phyloP scores from a whole-genome alignment of 305 asterid genomes.

The Fraxinus ornus region DNA sequence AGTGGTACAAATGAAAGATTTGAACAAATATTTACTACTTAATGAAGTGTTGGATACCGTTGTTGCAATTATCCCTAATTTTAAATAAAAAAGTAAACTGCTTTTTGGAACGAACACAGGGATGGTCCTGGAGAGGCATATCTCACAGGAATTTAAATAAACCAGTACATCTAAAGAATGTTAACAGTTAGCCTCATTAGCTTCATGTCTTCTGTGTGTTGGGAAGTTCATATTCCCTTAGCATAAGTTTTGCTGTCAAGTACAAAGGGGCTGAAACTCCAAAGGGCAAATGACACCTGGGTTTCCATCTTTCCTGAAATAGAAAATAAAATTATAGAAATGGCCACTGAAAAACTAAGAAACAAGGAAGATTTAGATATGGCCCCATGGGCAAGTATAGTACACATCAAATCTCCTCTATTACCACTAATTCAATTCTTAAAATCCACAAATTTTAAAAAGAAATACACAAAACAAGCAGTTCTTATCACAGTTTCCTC shows the following conservation, averaged over 20 bases:
- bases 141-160: background rate
- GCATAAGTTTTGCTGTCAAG: background rate
- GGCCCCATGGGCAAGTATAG: conserved; percentile 2
- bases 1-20: no score
- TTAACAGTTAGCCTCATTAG: background rate
- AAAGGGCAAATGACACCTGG: background rate
- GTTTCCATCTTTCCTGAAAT: background rate
- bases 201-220: background rate
- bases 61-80: no score
- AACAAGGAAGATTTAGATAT: background rate
- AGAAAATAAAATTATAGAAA: background rate
- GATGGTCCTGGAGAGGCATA: background rate
- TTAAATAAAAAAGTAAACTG: no score
- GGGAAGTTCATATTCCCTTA: background rate
- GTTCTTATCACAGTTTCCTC: conserved; percentile 32
- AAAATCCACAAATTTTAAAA: conserved; percentile 27
- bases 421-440: conserved; percentile 15
- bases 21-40: no score
- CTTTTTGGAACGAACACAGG: no score
- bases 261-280: background rate
- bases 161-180: background rate
- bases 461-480: conserved; percentile 27
- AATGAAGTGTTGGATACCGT: no score
- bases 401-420: conserved; percentile 28
- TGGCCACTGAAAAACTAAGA: background rate